phyloP scores from a whole-genome alignment of 495 filamentous ascomycete species.

The Cenococcum geophilum region DNA sequence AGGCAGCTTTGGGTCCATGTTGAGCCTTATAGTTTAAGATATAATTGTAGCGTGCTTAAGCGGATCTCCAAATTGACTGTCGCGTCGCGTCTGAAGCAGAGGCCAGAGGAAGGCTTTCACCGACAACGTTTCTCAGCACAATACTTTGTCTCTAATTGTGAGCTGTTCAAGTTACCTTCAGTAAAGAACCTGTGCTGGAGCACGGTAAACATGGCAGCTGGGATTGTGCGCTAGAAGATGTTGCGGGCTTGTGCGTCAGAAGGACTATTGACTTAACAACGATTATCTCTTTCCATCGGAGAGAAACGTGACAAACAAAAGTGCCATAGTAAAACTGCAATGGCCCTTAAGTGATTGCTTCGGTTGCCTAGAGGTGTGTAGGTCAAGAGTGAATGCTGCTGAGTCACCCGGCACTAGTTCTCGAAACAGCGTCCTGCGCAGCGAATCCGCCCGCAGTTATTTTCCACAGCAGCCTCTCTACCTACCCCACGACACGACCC shows the following conservation, averaged over 20 bases:
- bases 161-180: too few relatives aligned
- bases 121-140: too few relatives aligned
- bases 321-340: background rate
- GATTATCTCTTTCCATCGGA: too few relatives aligned
- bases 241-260: too few relatives aligned
- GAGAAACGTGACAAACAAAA: background rate
- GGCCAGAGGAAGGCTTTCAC: too few relatives aligned
- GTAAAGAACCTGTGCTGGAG: too few relatives aligned
- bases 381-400: background rate
- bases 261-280: too few relatives aligned
- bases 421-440: background rate
- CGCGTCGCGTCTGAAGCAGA: background rate
- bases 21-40: background rate
- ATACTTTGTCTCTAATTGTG: too few relatives aligned
- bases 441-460: conserved; percentile 1
- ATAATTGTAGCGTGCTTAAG: background rate
- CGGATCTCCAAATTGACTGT: background rate
- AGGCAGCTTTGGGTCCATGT: background rate
- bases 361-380: background rate
- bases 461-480: conserved; percentile 14
- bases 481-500: conserved; percentile 18
- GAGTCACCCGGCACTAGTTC: background rate
- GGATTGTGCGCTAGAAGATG: too few relatives aligned
- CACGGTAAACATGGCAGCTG: too few relatives aligned
- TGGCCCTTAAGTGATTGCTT: background rate